Evolutionary conservation across 257 asterid species (phyloP), one percentile per base, ranked within the genome.

Genomic region (Eucommia ulmoides): DNA sequence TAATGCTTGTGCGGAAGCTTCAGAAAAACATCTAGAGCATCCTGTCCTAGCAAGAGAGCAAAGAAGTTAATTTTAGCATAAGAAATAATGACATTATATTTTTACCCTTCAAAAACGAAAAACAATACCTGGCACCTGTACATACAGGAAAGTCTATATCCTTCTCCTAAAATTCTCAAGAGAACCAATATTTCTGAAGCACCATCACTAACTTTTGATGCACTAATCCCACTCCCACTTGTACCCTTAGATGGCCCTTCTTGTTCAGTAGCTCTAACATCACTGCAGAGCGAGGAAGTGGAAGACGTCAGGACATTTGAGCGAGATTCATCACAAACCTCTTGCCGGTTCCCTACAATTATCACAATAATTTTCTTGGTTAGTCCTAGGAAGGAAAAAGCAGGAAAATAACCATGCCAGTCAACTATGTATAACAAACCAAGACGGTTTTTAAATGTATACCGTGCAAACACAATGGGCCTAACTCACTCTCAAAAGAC

Each of bases 1-100:
- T 84, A 88, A 65, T 84, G 97, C 70, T 84, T 88, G 53, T 68
- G 84, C 0, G 97, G 81, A 51, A 88, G 93, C 72, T 76, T 88
- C 50, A 58, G 33, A 56, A 73, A 88, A 51, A 66, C 50, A 65
- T 76, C 89, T 56, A 88, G 59, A n/a, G 97, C 97, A 63, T 88
- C 97, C 94, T 87, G 80, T 47, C 59, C 52, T 56, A 62, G 61
- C 65, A 65, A 22, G 60, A 54, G 20, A n/a, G n/a, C n/a, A n/a
- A n/a, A n/a, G n/a, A n/a, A n/a, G n/a, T n/a, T n/a, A n/a, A n/a
- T n/a, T n/a, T n/a, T n/a, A n/a, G n/a, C n/a, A n/a, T 17, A 23
- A 16, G 29, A 22, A 29, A 53, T 8, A 55, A 35, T 15, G 11
- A 35, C 11, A 6, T 10, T 45, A 42, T 19, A 45, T 26, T 22